Conservation (phyloP, 2,329 filamentous ascomycete species). For the Penicillium sp. region DNA sequence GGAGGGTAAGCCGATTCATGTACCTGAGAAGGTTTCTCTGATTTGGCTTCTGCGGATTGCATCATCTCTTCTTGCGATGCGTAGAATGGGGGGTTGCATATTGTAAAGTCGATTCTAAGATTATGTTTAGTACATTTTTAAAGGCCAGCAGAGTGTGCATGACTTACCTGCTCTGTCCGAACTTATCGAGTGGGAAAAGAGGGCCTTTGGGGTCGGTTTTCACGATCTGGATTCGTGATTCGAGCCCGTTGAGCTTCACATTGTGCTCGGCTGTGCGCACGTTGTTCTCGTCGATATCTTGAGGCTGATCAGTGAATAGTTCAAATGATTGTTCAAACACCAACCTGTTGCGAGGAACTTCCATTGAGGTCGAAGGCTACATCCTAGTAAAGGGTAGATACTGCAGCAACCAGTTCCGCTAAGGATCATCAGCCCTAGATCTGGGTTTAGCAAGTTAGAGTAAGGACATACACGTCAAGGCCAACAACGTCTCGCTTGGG, state of each 20-base stretch:
- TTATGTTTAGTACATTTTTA: not conserved
- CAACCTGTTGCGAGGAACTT: slow-evolving; percentile 63
- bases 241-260: slow-evolving; percentile 60
- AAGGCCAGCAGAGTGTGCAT: not conserved
- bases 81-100: slow-evolving; percentile 97
- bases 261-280: slow-evolving; percentile 64
- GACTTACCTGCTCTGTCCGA: slow-evolving; percentile 24
- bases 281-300: slow-evolving; percentile 72
- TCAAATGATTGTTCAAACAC: not conserved
- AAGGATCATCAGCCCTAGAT: slow-evolving; percentile 9
- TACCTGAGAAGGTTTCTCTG: slow-evolving; percentile 63
- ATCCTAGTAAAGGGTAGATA: slow-evolving; percentile 84
- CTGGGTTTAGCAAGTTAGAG: not conserved
- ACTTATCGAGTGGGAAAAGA: slow-evolving; percentile 59
- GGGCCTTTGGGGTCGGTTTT: slow-evolving; percentile 49
- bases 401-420: slow-evolving; percentile 82
- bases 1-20: too few species aligned
- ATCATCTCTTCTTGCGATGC: slow-evolving; percentile 65
- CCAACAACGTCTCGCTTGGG: slow-evolving; percentile 58
- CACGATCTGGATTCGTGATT: slow-evolving; percentile 61
- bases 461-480: slow-evolving; percentile 61
- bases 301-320: not conserved
- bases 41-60: slow-evolving; percentile 61
- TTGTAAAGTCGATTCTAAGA: slow-evolving; percentile 67
- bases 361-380: slow-evolving; percentile 64